These are phyloP conservation scores for Phyllachora maydis DNA, from an alignment of 2,329 filamentous ascomycete genomes.

Conservation along the genomic window DNA sequence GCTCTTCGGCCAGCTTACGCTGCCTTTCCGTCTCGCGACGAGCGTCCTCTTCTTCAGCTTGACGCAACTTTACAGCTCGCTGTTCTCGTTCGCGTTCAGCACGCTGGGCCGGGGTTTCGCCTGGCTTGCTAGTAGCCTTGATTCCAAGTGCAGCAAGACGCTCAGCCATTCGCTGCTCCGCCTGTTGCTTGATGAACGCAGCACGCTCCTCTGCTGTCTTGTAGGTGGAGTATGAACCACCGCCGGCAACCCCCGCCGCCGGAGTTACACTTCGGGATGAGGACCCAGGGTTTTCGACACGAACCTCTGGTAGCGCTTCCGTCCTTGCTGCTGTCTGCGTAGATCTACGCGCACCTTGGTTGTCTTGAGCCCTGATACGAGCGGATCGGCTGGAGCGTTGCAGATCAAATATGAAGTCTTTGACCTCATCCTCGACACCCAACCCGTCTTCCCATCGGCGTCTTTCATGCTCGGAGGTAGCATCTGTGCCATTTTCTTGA, in stretches of 20 bases:
- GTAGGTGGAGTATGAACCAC: slow-evolving; percentile 55
- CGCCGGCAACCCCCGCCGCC: slow-evolving; percentile 25
- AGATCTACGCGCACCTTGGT: slow-evolving; percentile 20
- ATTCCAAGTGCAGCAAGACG: slow-evolving; percentile 83
- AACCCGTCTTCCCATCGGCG: slow-evolving; percentile 91
- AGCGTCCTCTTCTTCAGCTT: slow-evolving; percentile 87
- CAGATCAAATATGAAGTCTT: slow-evolving; percentile 94
- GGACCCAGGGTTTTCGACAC: slow-evolving; percentile 27
- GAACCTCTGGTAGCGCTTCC: slow-evolving; percentile 20
- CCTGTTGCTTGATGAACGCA: slow-evolving; percentile 91
- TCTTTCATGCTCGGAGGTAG: slow-evolving; percentile 70
- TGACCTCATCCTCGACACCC: slow-evolving; percentile 89
- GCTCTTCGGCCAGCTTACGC: slow-evolving; percentile 62
- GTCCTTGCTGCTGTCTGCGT: slow-evolving; percentile 21
- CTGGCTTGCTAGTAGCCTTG: slow-evolving; percentile 58
- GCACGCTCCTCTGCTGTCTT: slow-evolving; percentile 86
- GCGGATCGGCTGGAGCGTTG: slow-evolving; percentile 69
- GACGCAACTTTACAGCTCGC: slow-evolving; percentile 64
- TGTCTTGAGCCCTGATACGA: slow-evolving; percentile 41
- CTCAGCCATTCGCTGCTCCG: slow-evolving; percentile 92
- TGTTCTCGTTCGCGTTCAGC: slow-evolving; percentile 78
- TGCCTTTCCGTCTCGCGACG: slow-evolving; percentile 76
- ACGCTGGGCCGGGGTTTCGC: slow-evolving; percentile 66
- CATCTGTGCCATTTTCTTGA: slow-evolving; percentile 58
- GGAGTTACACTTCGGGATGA: slow-evolving; percentile 32